Evolutionary conservation across 1,284 basidiomycete genomes (phyloP), one percentile per base, ranked within the genome.

Genomic region (Termitomyces sp.): DNA sequence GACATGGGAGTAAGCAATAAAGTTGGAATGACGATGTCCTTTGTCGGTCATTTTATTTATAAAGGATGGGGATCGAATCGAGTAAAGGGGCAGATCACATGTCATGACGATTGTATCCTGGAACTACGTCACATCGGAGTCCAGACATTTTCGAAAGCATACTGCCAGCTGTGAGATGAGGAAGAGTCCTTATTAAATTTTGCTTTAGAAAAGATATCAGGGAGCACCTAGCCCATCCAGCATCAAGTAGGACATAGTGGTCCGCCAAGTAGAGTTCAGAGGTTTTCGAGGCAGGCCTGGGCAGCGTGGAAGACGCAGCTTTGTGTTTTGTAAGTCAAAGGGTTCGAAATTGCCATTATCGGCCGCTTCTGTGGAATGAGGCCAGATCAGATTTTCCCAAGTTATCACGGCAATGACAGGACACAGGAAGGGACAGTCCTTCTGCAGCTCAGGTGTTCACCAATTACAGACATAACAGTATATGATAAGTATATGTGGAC

Each of bases 101-200:
- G 46, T n/a, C n/a, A 5, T 24, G 21, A 48, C 28, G 18, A 18
- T 37, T 16, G 30, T 49, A 18, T 14, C 0, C 10, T 35, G 11
- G 13, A 34, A 45, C 33, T 50, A 37, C 41, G 49, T 50, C 49
- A 50, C 24, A n/a, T 43, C 41, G 49, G 49, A 33, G 26, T 30
- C 46, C 45, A 21, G 45, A 46, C 45, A 18, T 18, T 3, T n/a
- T 26, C 11, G n/a, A 8, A 21, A 24, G 24, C 26, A 28, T 28
- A n/a, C n/a, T 28, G 26, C 4, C 26, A 28, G 26, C n/a, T n/a
- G n/a, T n/a, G n/a, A n/a, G 21, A 2, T 24, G 21, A 24, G 21
- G 21, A 24, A 30, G 28, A 30, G 28, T 10, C 28, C 6, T 30
- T 30, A 7, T 30, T 7, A 7, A 10, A 10, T 30, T 8, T 30